Conservation (phyloP, 225 moss, liverwort and hornwort species). For the Anthoceros angustus region DNA sequence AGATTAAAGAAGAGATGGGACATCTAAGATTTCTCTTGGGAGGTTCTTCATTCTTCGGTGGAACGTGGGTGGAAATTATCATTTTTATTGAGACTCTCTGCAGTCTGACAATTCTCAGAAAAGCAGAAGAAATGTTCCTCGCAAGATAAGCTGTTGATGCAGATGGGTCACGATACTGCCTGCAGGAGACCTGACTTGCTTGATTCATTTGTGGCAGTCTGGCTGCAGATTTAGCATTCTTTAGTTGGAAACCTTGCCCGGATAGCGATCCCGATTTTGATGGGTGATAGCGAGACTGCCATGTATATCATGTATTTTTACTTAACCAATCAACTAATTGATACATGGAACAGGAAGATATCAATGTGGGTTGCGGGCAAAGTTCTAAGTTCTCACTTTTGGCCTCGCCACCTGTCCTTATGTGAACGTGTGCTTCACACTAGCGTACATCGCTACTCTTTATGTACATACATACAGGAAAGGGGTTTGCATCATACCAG, state of each 20-base stretch:
- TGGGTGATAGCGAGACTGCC: not conserved
- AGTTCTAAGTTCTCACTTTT: not conserved
- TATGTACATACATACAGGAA: too few relatives aligned
- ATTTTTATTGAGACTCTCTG: not conserved
- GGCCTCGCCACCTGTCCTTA: too few relatives aligned
- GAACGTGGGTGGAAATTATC: not conserved
- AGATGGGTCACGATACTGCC: not conserved
- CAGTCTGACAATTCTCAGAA: not conserved
- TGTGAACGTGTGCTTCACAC: too few relatives aligned
- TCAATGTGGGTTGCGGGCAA: not conserved
- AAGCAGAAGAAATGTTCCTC: not conserved
- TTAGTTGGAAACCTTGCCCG: not conserved
- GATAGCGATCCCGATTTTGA: not conserved
- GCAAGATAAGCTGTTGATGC: not conserved
- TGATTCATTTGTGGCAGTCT: not conserved
- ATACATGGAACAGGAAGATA: too few relatives aligned
- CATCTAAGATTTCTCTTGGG: slow-evolving; percentile 17
- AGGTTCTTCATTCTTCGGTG: not conserved
- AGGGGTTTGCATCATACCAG: too few relatives aligned
- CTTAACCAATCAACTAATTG: not conserved
- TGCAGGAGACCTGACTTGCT: not conserved
- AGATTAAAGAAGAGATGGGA: slow-evolving; percentile 98
- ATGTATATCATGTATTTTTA: not conserved
- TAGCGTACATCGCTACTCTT: too few relatives aligned
- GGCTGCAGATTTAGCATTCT: too few relatives aligned